A percentile compares a stretch with the other conserved stretches of the same genome.
Evolutionary conservation across 129 eudicot genomes (phyloP).

Genomic region (Flaveria brownii): DNA sequence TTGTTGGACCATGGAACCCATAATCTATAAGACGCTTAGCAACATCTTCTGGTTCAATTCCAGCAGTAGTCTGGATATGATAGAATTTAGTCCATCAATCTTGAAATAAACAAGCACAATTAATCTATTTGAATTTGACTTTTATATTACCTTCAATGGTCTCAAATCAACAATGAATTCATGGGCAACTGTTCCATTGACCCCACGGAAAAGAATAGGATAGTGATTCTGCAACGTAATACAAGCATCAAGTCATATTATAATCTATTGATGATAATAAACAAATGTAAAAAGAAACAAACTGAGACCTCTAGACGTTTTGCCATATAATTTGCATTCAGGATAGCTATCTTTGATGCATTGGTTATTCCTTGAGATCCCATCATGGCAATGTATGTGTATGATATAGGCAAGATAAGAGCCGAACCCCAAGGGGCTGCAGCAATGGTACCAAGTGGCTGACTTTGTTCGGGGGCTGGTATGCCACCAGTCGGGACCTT

Average conservation of each 20-base stretch:
- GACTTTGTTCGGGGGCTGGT: slow-evolving; percentile 65
- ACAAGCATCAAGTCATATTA: slow-evolving; percentile 5
- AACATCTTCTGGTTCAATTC: slow-evolving; percentile 93
- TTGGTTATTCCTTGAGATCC: slow-evolving; percentile 92
- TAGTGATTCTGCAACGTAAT: slow-evolving; percentile 59
- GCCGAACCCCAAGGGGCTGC: slow-evolving; percentile 99
- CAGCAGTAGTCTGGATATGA: slow-evolving; percentile 71
- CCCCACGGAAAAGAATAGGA: slow-evolving; percentile 98
- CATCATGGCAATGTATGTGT: slow-evolving; percentile 99
- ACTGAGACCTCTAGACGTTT: slow-evolving; percentile 84
- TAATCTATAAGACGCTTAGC: slow-evolving; percentile 97
- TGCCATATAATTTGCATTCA: slow-evolving; percentile 98
- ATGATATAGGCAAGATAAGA: slow-evolving; percentile 96
- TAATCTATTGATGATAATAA: neutral
- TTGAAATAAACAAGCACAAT: neutral
- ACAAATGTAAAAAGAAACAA: slow-evolving; percentile 14
- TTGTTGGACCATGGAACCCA: slow-evolving; percentile 95
- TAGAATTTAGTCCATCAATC: slow-evolving; percentile 10
- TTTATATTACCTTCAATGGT: slow-evolving; percentile 67
- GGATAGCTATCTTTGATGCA: slow-evolving; percentile 94
- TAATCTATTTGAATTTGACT: neutral
- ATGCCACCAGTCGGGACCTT: slow-evolving; percentile 90
- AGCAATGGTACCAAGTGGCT: slow-evolving; percentile 95
- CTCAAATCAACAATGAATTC: slow-evolving; percentile 93
- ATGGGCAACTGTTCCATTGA: slow-evolving; percentile 94